Conservation (phyloP, 192 early-diverging fungal genomes). For the Rhizophlyctis rosea region DNA sequence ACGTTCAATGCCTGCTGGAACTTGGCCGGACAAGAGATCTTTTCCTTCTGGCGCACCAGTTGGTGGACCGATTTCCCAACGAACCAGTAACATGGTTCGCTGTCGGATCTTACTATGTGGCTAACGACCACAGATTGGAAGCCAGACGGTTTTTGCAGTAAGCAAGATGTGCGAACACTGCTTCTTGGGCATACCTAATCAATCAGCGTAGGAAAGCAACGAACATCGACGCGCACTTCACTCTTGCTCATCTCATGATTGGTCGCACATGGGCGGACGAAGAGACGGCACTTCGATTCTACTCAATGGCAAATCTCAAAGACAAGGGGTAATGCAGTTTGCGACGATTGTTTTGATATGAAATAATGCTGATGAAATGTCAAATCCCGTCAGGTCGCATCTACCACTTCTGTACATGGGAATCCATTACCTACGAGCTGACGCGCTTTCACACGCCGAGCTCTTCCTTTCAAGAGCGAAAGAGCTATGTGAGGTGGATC, state of each 20-base stretch:
- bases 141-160: conserved; percentile 34
- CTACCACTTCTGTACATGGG: conserved; percentile 71
- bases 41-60: conserved; percentile 68
- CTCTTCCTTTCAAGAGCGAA: conserved; percentile 56
- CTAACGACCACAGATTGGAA: conserved; percentile 55
- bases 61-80: conserved; percentile 63
- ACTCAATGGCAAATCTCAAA: too few relatives aligned
- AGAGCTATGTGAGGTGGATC: conserved; percentile 57
- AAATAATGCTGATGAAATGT: too few relatives aligned
- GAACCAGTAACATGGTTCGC: conserved; percentile 67
- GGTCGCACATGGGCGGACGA: too few relatives aligned
- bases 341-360: too few relatives aligned
- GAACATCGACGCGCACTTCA: too few relatives aligned
- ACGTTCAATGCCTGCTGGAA: conserved; percentile 67
- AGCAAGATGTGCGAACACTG: background rate
- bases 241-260: too few relatives aligned
- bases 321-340: too few relatives aligned
- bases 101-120: conserved; percentile 74
- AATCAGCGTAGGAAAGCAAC: conserved; percentile 5
- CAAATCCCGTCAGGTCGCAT: too few relatives aligned
- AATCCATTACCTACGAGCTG: conserved; percentile 66
- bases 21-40: conserved; percentile 61
- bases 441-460: conserved; percentile 55
- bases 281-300: too few relatives aligned
- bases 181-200: conserved; percentile 4